phyloP scores from a whole-genome alignment of 2,329 filamentous ascomycete genomes.

The Trichoderma sp. region DNA sequence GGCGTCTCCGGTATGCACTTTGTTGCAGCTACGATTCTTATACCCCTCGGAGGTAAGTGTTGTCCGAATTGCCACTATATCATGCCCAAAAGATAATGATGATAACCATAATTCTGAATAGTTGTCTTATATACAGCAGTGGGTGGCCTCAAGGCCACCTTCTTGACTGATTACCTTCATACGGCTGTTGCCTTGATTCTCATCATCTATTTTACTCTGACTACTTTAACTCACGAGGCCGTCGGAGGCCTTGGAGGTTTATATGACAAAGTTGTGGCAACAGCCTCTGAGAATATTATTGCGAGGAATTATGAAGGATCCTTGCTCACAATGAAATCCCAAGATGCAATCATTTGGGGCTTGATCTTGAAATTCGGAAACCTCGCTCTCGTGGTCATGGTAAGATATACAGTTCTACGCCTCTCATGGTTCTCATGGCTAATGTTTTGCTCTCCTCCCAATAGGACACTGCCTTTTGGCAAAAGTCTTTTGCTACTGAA shows the following conservation, averaged over 20 bases:
- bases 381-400: conserved; percentile 16
- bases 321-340: conserved; percentile 17
- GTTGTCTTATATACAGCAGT: conserved; percentile 17
- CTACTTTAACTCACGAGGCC: conserved; percentile 9
- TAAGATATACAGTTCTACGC: background rate
- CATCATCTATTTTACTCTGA: conserved; percentile 13
- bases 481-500: conserved; percentile 18
- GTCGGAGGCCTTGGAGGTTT: conserved; percentile 11
- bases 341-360: conserved; percentile 6
- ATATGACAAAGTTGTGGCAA: conserved; percentile 15
- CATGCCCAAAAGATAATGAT: background rate
- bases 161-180: conserved; percentile 16
- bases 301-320: conserved; percentile 10
- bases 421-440: background rate
- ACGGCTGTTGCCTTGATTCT: conserved; percentile 12
- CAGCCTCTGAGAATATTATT: conserved; percentile 11
- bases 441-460: background rate
- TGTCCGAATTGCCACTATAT: background rate
- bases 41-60: conserved; percentile 12
- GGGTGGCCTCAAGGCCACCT: conserved; percentile 14
- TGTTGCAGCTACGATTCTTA: conserved; percentile 18
- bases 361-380: conserved; percentile 18
- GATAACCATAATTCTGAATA: background rate
- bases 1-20: conserved; percentile 18
- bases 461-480: conserved; percentile 17